A percentile compares a stretch with the other conserved stretches of the same genome.
Evolutionary conservation across 148 eudicot species (phyloP).

Genomic region (Amaranthus palmeri): DNA sequence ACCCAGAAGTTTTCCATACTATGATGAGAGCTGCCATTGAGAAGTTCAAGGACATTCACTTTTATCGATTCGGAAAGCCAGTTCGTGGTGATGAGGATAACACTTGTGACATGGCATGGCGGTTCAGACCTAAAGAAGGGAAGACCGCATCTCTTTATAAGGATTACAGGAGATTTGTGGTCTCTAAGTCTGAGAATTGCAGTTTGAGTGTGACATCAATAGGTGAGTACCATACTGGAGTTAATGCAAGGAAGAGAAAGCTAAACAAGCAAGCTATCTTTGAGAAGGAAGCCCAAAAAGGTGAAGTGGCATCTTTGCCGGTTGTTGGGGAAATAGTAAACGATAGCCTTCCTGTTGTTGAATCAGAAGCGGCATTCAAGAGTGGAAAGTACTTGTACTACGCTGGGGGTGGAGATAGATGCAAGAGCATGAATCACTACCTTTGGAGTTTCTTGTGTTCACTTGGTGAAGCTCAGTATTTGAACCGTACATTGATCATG

Average conservation of each 20-base stretch:
- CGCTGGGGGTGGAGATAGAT: slow-evolving; percentile 77
- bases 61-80: slow-evolving; percentile 83
- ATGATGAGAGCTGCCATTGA: slow-evolving; percentile 93
- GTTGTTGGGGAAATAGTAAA: slow-evolving; percentile 73
- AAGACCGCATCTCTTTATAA: slow-evolving; percentile 68
- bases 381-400: slow-evolving; percentile 72
- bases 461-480: slow-evolving; percentile 92
- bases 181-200: slow-evolving; percentile 63
- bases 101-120: slow-evolving; percentile 96
- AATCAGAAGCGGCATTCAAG: slow-evolving; percentile 62
- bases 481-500: slow-evolving; percentile 86
- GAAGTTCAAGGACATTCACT: slow-evolving; percentile 74
- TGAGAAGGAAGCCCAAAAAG: slow-evolving; percentile 39
- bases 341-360: slow-evolving; percentile 75
- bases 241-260: slow-evolving; percentile 80
- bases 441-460: slow-evolving; percentile 95
- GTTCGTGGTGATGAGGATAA: slow-evolving; percentile 56
- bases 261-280: slow-evolving; percentile 49
- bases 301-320: slow-evolving; percentile 35
- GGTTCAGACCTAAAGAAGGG: slow-evolving; percentile 89
- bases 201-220: slow-evolving; percentile 58
- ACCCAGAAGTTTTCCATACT: slow-evolving; percentile 75
- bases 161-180: slow-evolving; percentile 71
- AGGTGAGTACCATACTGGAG: slow-evolving; percentile 83
- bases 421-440: slow-evolving; percentile 92